Evolutionary conservation across 2,329 filamentous ascomycete species (phyloP), one percentile per base, ranked within the genome.

Genomic region (Exophiala sideris): DNA sequence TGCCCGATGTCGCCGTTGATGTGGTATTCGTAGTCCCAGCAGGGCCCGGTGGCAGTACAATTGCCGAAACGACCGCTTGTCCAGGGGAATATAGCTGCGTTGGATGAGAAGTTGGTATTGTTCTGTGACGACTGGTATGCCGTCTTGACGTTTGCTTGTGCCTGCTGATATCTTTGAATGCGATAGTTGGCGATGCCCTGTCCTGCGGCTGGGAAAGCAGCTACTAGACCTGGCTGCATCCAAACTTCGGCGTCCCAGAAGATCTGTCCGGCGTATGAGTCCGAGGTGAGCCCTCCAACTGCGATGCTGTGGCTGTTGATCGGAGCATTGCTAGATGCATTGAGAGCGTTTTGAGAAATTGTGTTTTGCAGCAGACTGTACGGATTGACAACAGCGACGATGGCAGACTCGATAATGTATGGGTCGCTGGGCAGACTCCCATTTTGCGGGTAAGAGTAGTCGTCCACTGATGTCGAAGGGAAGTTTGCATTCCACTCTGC

Each of bases 11-110:
- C 85, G 6, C 84, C 83, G 61, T 88, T 88, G 35, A 88, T 62
- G 66, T 88, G 85, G 62, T 88, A 89, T 65, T 88, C 78, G 60
- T 88, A 88, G 66, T 88, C 85, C 62, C 84, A 86, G 66, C 85
- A 88, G 21, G 80, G 77, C 1, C 80, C 80, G 2, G 79, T 81
- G 2, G 74, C 78, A 0, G 86, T 88, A 63, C 85, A 88, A 62
- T 88, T 88, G 2, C 85, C 86, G 63, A 77, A 85, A 5, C 84
- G 71, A 7, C 81, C 84, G 61, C 80, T 81, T 0, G 84, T 88
- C 86, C 86, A 89, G 1, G 85, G 79, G 62, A 80, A 89, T 1
- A 84, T 78, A 0, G 84, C 83, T 16, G 83, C 80, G 5, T 79
- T 76, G 1, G 73, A 67, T 1, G 79, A 79, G 63, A 84, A 86